These are phyloP conservation scores for Colletotrichum liaoningense DNA, from an alignment of 2,329 filamentous ascomycete species.

Conservation along the genomic window DNA sequence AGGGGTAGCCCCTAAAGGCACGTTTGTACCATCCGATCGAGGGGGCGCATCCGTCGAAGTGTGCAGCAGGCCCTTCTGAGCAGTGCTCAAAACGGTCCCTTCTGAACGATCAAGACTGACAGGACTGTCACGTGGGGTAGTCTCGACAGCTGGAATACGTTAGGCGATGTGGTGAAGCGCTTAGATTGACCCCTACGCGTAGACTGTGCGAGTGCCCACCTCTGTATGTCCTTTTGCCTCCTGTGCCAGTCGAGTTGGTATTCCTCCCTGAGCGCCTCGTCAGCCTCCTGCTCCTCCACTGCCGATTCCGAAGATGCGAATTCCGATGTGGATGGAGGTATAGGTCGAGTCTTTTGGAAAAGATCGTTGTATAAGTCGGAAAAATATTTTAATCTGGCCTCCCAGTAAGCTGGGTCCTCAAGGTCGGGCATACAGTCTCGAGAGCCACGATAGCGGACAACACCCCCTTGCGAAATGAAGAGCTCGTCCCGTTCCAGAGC, in stretches of 20 bases:
- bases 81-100: neutral
- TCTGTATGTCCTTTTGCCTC: neutral
- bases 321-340: too few species aligned
- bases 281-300: too few species aligned
- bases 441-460: too few species aligned
- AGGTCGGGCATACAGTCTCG: too few species aligned
- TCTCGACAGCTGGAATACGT: neutral
- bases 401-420: too few species aligned
- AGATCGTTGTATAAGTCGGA: too few species aligned
- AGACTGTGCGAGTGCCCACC: neutral
- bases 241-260: neutral
- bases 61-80: neutral
- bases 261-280: neutral
- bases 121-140: neutral
- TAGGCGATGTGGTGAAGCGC: neutral
- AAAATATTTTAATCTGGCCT: too few species aligned
- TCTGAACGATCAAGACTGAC: neutral
- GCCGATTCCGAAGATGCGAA: too few species aligned
- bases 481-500: too few species aligned
- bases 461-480: too few species aligned
- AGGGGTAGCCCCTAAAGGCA: neutral
- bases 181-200: neutral
- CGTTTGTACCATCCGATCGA: neutral
- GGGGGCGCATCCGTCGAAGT: neutral
- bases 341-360: too few species aligned